Evolutionary conservation across 345 rosid genomes (phyloP).

Genomic region (Arabidopsis arenosa): DNA sequence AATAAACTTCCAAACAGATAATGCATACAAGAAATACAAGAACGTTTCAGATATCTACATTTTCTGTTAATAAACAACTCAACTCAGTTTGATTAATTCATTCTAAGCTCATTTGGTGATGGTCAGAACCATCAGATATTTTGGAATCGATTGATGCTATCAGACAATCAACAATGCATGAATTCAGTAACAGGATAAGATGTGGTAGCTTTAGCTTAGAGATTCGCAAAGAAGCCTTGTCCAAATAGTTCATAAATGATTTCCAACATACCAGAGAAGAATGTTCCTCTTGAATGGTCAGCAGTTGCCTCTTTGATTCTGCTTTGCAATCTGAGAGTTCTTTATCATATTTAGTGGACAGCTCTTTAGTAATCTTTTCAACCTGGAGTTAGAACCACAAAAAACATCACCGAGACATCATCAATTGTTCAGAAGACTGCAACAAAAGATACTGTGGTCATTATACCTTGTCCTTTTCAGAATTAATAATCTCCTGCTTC

Average conservation of each 20-base stretch:
- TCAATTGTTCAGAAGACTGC: slow-evolving; percentile 13
- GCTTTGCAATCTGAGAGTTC: slow-evolving; percentile 61
- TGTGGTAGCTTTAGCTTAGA: not conserved
- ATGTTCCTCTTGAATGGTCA: slow-evolving; percentile 64
- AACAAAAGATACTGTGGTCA: slow-evolving; percentile 21
- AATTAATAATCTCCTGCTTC: slow-evolving; percentile 63
- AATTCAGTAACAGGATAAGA: not conserved
- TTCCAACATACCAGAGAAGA: slow-evolving; percentile 54
- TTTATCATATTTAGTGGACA: slow-evolving; percentile 59
- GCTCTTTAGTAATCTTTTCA: slow-evolving; percentile 53
- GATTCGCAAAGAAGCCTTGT: not conserved
- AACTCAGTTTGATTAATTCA: not conserved
- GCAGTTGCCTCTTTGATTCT: slow-evolving; percentile 59
- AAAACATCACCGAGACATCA: slow-evolving; percentile 29
- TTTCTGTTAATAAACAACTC: not conserved
- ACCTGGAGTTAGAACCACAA: slow-evolving; percentile 52
- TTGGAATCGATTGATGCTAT: not conserved
- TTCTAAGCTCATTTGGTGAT: not conserved
- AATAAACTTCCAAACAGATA: not conserved
- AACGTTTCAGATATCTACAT: not conserved
- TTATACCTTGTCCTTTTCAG: slow-evolving; percentile 71
- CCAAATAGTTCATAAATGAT: not conserved
- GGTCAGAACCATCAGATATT: slow-evolving; percentile 5
- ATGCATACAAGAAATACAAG: not conserved
- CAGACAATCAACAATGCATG: not conserved